These are phyloP conservation scores for Castanopsis chinensis DNA, from an alignment of 306 rosid genomes.

Conservation along the genomic window DNA sequence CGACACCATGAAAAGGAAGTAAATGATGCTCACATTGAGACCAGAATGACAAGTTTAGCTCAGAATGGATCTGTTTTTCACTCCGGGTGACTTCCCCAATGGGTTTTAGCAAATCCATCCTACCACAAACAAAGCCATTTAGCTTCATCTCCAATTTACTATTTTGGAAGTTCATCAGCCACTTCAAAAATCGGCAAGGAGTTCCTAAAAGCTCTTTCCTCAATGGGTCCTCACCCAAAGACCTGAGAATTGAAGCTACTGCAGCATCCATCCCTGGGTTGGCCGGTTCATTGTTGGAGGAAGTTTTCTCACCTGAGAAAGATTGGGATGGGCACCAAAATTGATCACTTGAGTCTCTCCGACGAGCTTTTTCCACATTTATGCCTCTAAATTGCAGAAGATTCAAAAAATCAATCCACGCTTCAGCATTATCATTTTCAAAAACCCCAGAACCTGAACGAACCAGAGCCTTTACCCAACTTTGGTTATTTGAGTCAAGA, in stretches of 20 bases:
- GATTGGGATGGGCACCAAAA: slow-evolving; percentile 77
- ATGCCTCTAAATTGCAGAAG: slow-evolving; percentile 75
- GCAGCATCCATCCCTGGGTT: slow-evolving; percentile 64
- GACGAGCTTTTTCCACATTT: slow-evolving; percentile 29
- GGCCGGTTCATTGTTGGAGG: slow-evolving; percentile 37
- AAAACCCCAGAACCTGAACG: slow-evolving; percentile 82
- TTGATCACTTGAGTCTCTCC: slow-evolving; percentile 32
- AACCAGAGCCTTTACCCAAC: slow-evolving; percentile 62
- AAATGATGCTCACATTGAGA: slow-evolving; percentile 97
- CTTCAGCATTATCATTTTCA: slow-evolving; percentile 49
- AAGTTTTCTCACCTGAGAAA: slow-evolving; percentile 35
- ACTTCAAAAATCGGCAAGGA: slow-evolving; percentile 72
- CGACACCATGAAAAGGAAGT: slow-evolving; percentile 93
- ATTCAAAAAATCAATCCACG: slow-evolving; percentile 68
- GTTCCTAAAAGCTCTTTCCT: slow-evolving; percentile 81
- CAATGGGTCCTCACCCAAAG: slow-evolving; percentile 88
- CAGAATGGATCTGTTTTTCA: slow-evolving; percentile 44
- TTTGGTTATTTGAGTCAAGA: slow-evolving; percentile 56
- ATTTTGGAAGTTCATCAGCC: slow-evolving; percentile 77
- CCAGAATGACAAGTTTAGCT: slow-evolving; percentile 71
- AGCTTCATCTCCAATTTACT: slow-evolving; percentile 65
- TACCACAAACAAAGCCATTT: slow-evolving; percentile 44
- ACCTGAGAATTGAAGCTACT: slow-evolving; percentile 68
- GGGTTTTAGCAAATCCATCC: slow-evolving; percentile 29
- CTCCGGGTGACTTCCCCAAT: slow-evolving; percentile 27